Conservation (phyloP, 305 asterid species). For the Solanum hybrid region DNA sequence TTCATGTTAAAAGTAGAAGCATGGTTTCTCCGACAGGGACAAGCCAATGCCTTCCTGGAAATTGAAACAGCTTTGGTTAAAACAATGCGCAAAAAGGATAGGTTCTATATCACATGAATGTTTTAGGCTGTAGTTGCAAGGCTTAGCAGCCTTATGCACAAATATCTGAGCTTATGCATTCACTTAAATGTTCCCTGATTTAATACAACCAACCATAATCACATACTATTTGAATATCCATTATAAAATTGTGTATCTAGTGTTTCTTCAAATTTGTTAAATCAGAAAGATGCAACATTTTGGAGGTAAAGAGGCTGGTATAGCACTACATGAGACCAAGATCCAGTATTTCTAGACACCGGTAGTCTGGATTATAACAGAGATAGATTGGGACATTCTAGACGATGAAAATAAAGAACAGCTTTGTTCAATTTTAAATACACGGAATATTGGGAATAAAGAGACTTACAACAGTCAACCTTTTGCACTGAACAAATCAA, state of each 20-base stretch:
- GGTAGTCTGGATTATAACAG: background rate
- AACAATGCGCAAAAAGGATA: background rate
- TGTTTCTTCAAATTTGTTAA: background rate
- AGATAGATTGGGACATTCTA: background rate
- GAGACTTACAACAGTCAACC: background rate
- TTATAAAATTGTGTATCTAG: background rate
- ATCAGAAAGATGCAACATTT: background rate
- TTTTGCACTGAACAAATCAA: background rate
- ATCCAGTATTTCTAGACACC: background rate
- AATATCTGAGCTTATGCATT: background rate
- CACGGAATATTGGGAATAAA: background rate
- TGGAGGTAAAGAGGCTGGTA: background rate
- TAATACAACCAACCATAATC: background rate
- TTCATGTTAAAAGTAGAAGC: conserved; percentile 23
- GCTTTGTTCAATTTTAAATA: background rate
- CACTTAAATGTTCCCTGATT: background rate
- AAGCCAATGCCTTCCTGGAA: conserved; percentile 31
- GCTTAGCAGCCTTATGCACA: background rate
- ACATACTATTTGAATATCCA: background rate
- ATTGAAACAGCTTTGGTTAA: conserved; percentile 7
- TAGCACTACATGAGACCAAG: background rate
- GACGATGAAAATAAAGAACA: background rate
- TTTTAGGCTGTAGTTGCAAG: background rate
- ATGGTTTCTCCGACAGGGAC: conserved; percentile 28
- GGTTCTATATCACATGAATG: background rate